A percentile compares a stretch with the other conserved stretches of the same genome.
These are phyloP conservation scores for Agapanthus africanus DNA, from an alignment of 106 monocot genomes.

Conservation along the genomic window DNA sequence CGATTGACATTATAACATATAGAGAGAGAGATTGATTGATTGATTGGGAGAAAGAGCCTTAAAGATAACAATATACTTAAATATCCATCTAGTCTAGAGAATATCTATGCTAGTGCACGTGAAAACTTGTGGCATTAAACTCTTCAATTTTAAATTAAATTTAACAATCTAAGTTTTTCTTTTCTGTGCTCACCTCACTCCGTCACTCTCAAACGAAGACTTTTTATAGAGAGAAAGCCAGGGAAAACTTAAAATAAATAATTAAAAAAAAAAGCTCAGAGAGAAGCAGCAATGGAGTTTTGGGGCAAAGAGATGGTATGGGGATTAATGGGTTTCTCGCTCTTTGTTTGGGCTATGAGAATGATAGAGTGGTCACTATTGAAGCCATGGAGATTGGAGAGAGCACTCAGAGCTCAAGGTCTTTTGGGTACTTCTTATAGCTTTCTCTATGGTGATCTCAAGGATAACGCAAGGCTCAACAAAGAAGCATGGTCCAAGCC, in stretches of 20 bases:
- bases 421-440: slow-evolving; percentile 35
- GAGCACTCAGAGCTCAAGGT: slow-evolving; percentile 41
- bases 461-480: slow-evolving; percentile 2
- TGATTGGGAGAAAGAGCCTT: no score
- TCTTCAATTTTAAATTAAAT: no score
- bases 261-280: background rate
- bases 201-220: no score
- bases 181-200: no score
- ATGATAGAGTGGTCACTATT: slow-evolving; percentile 21
- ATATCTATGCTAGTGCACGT: no score
- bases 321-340: background rate
- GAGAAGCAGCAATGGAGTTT: background rate
- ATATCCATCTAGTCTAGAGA: no score
- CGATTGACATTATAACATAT: no score
- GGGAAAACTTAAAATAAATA: background rate
- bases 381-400: slow-evolving; percentile 31
- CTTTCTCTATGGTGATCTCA: slow-evolving; percentile 25
- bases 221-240: no score
- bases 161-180: no score
- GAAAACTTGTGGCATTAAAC: no score
- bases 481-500: slow-evolving; percentile 30
- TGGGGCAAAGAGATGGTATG: background rate
- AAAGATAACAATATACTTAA: no score
- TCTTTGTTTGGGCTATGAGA: background rate
- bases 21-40: no score